Evolutionary conservation across 1,139 yeast species (phyloP).

Genomic region (Protomyces arabidopsidicola): DNA sequence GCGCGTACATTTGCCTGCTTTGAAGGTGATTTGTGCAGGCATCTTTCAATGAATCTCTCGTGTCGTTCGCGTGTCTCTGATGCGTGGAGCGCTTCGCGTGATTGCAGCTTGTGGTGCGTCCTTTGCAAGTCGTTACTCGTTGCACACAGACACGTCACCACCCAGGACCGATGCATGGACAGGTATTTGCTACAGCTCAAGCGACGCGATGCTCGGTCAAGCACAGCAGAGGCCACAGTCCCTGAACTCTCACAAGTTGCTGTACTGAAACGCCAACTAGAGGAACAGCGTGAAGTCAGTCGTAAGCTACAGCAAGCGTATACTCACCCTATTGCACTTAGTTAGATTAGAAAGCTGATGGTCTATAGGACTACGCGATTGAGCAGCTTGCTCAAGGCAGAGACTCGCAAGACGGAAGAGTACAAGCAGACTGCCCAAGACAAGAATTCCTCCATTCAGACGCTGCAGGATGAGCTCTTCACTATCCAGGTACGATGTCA

Average conservation of each 20-base stretch:
- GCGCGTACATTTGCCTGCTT: slow-evolving; percentile 30
- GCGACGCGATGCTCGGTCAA: not conserved
- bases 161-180: not conserved
- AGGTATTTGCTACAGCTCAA: not conserved
- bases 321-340: not conserved
- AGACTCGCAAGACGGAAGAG: not conserved
- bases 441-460: slow-evolving; percentile 7
- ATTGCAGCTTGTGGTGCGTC: too few relatives aligned
- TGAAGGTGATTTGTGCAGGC: slow-evolving; percentile 11
- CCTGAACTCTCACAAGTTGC: not conserved
- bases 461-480: slow-evolving; percentile 14
- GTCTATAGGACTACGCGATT: not conserved
- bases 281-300: not conserved
- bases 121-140: too few relatives aligned
- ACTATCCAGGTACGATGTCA: not conserved
- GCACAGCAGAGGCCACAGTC: not conserved
- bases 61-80: too few relatives aligned
- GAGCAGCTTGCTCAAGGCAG: not conserved
- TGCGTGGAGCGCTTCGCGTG: too few relatives aligned
- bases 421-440: not conserved
- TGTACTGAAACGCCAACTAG: not conserved
- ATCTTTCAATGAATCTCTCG: too few relatives aligned
- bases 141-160: too few relatives aligned
- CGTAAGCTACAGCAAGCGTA: not conserved
- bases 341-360: not conserved